These are phyloP conservation scores for Ascochyta fabae DNA, from an alignment of 2,329 filamentous ascomycete species.

Conservation along the genomic window DNA sequence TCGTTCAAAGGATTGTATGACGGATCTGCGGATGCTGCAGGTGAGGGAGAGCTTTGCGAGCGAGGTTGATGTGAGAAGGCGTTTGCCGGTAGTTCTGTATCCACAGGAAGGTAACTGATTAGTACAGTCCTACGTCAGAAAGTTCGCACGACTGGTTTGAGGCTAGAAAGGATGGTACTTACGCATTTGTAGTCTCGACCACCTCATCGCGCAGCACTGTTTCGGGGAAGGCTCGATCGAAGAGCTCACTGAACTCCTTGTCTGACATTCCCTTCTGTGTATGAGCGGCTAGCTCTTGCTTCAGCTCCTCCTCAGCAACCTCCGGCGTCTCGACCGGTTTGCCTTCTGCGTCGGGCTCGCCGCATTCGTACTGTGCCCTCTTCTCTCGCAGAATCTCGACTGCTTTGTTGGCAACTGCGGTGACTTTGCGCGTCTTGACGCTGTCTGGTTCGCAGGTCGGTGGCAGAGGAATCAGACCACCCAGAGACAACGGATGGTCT, in stretches of 20 bases:
- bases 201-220: constrained; percentile 69
- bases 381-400: constrained; percentile 85
- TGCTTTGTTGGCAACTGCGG: constrained; percentile 84
- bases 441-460: constrained; percentile 95
- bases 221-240: constrained; percentile 75
- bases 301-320: constrained; percentile 72
- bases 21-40: constrained; percentile 79
- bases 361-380: constrained; percentile 89
- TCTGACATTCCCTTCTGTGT: constrained; percentile 83
- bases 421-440: constrained; percentile 85
- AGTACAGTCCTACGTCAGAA: constrained; percentile 62
- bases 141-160: constrained; percentile 30
- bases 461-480: constrained; percentile 80
- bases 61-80: constrained; percentile 80
- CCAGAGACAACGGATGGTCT: constrained; percentile 81
- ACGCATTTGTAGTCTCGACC: constrained; percentile 63
- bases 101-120: constrained; percentile 79
- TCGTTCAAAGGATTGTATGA: constrained; percentile 82
- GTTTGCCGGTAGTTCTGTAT: constrained; percentile 74
- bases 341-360: constrained; percentile 71
- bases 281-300: constrained; percentile 75
- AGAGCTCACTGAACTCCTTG: constrained; percentile 90
- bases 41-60: constrained; percentile 88
- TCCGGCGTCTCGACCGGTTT: constrained; percentile 68
- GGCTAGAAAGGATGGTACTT: constrained; percentile 49